These are phyloP conservation scores for Boletus bicolor DNA, from an alignment of 768 basidiomycete genomes.

Conservation along the genomic window DNA sequence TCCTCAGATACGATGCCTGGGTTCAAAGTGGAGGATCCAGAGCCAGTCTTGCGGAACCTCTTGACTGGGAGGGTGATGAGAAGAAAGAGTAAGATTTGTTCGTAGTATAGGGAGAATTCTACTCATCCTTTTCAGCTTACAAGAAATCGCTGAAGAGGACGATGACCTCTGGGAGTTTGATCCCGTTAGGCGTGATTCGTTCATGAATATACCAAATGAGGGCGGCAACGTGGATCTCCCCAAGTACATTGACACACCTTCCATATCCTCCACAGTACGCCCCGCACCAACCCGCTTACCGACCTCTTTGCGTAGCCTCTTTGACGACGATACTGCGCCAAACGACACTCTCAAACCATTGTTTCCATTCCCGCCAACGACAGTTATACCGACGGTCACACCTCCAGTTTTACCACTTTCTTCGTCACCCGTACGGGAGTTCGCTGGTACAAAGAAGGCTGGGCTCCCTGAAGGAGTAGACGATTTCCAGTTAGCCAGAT, in stretches of 20 bases:
- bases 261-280: conserved; percentile 46
- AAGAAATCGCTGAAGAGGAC: conserved; percentile 23
- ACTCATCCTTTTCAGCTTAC: conserved; percentile 16
- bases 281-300: conserved; percentile 57
- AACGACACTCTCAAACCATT: conserved; percentile 43
- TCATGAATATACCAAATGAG: conserved; percentile 19
- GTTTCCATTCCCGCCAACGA: conserved; percentile 28
- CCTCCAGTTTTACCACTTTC: conserved; percentile 27
- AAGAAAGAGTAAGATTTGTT: conserved; percentile 43
- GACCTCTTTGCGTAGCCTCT: conserved; percentile 73
- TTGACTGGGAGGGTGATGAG: conserved; percentile 72
- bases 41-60: conserved; percentile 69
- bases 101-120: neutral
- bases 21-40: conserved; percentile 62
- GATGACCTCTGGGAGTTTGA: conserved; percentile 75
- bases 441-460: conserved; percentile 31
- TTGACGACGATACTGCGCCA: conserved; percentile 54
- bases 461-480: conserved; percentile 34
- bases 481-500: conserved; percentile 43
- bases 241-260: conserved; percentile 12
- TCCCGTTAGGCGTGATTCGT: conserved; percentile 50
- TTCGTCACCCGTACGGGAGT: conserved; percentile 37
- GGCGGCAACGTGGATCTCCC: conserved; percentile 24
- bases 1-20: conserved; percentile 76
- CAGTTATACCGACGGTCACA: conserved; percentile 27